Evolutionary conservation across 768 basidiomycete genomes (phyloP), one percentile per base, ranked within the genome.

Genomic region (Rhodotorula sphaerocarpa): DNA sequence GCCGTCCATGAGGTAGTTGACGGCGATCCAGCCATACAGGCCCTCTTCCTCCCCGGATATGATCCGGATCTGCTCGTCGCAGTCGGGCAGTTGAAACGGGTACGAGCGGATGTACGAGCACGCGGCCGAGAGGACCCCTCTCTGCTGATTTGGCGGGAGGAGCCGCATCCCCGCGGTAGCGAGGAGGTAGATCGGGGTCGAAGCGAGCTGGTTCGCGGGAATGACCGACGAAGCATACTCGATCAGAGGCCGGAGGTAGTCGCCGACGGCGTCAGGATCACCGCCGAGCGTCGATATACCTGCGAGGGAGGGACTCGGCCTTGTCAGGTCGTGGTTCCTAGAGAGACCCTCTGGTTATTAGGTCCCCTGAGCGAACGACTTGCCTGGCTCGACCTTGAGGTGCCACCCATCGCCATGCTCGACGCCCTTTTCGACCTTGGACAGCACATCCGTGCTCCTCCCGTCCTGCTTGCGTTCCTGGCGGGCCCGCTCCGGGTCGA

Each of bases 41-140:
- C 95, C 95, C 73, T 99, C 95, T 76, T 99, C 95, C 76, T 97
- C 92, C 61, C 95, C 95, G 5, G 89, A 88, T 71, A 97, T 97
- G 65, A 97, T 90, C 47, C 86, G 84, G 3, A 97, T 84, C 70
- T 86, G 91, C 51, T 87, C 83, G n/a, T 88, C 88, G 74, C 93
- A 99, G 14, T 75, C 77, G 43, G 86, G 87, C 61, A 95, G 81
- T 56, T 80, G 82, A 77, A 96, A 96, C 57, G 83, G 71, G 71
- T 89, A 83, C 9, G 77, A 77, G 25, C 79, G 79, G 46, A 99
- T 80, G 73, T 87, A 88, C 14, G 78, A 74, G 74, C 95, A 97
- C 3, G 90, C 82, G 28, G 85, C 78, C 52, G 80, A 76, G n/a
- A 97, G 78, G 50, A 97, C 81, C 31, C 79, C 78, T 0, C 82